Base-by-base conservation (phyloP, 2,329 filamentous ascomycete genomes). In the Ascochyta fabae region DNA sequence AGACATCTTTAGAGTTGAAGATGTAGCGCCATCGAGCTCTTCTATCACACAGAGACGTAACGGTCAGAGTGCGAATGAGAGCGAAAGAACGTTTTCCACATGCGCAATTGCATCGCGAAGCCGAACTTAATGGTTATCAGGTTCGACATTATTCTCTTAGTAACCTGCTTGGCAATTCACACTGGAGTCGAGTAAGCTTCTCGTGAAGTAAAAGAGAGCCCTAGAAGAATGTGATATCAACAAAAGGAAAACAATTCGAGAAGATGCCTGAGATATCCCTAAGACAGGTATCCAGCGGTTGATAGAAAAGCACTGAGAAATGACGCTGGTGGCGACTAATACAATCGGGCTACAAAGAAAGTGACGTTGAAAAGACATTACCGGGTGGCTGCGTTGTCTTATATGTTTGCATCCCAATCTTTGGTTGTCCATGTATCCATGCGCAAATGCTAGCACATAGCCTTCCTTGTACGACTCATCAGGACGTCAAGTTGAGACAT, bases 201-300 rank as follows among this genome's bases (percentile, higher is more conserved):
- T 59, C 15, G 43, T 58, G 19, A 50, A 61, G 13, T 59, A 59
- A 49, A 45, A 13, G n/a, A 38, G 42, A 26, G 26, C 61, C n/a
- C 53, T 55, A 26, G 53, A 39, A 19, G 39, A 48, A 15, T 61
- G 57, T 15, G 54, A 53, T 23, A 35, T 31, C 15, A 47, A 53
- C 23, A 39, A 58, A 13, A 34, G 34, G 16, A 51, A 35, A 19
- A 47, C 16, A 19, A 49, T 47, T 33, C 45, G 42, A n/a, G 6
- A 16, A 40, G 38, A 35, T 39, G 34, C 31, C 5, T 4, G n/a
- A 6, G 33, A 34, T 7, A 55, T 44, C 7, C 42, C 52, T 2
- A 50, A 48, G 15, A 19, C 19, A 47, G 19, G 3, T 19, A 19
- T 19, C 19, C 27, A 44, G 15, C 23, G 47, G 27, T 48, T 51